Percentiles rank a stretch among this genome's conserved stretches.
phyloP scores from a whole-genome alignment of 108 stramenopile genomes.

The Skeletonema menzelii region DNA sequence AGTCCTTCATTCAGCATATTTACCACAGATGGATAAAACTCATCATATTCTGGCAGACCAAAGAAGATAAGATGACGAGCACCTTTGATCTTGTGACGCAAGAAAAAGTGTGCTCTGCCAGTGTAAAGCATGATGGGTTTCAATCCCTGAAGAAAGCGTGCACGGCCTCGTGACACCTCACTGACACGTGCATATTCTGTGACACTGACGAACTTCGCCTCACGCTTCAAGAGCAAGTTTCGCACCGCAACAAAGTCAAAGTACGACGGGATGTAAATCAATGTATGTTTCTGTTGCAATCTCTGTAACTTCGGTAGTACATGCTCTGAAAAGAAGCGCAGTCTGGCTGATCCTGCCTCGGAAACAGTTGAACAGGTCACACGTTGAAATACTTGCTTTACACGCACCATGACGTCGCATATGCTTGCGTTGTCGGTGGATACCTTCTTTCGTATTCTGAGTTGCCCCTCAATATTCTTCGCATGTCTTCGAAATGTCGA shows the following conservation, averaged over 20 bases:
- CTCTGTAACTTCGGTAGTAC: conserved; percentile 78
- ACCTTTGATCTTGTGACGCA: conserved; percentile 90
- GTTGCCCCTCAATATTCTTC: conserved; percentile 67
- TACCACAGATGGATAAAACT: conserved; percentile 90
- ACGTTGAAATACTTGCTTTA: conserved; percentile 92
- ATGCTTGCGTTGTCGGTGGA: conserved; percentile 62
- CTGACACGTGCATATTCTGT: conserved; percentile 88
- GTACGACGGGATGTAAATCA: conserved; percentile 92
- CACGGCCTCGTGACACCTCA: conserved; percentile 87
- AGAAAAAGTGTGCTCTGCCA: conserved; percentile 93
- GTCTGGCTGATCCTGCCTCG: conserved; percentile 69
- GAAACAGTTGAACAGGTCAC: conserved; percentile 59
- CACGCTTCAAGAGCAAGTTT: conserved; percentile 79
- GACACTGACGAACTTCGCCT: conserved; percentile 74
- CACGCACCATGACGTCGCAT: conserved; percentile 66
- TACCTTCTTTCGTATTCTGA: conserved; percentile 61
- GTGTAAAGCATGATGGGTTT: conserved; percentile 93
- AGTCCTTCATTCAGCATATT: conserved; percentile 68
- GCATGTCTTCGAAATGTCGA: conserved; percentile 77
- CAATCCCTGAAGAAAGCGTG: conserved; percentile 90
- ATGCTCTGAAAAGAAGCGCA: conserved; percentile 82
- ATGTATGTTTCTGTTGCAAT: conserved; percentile 82
- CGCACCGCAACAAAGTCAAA: conserved; percentile 92
- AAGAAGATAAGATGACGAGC: conserved; percentile 87
- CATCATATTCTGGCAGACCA: conserved; percentile 90